A percentile compares a stretch with the other conserved stretches of the same genome.
Evolutionary conservation across 2,329 filamentous ascomycete species (phyloP).

Genomic region (Colletotrichum navitas): DNA sequence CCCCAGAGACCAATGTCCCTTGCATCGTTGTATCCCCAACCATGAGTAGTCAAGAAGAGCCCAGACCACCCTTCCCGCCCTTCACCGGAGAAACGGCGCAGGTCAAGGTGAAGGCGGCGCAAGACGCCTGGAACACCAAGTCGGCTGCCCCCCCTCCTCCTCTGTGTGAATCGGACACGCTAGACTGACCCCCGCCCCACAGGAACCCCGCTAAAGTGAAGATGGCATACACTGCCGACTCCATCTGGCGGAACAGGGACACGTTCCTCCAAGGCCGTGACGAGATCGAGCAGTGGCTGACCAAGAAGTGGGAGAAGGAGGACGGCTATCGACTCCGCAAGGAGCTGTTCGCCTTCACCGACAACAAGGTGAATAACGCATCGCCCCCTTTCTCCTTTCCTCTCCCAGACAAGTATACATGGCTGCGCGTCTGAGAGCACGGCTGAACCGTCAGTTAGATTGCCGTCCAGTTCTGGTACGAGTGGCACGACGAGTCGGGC

Average conservation of each 20-base stretch:
- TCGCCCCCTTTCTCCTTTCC: background rate
- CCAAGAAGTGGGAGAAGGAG: constrained; percentile 81
- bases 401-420: background rate
- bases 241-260: constrained; percentile 84
- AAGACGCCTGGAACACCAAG: constrained; percentile 86
- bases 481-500: constrained; percentile 76
- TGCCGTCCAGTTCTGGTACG: constrained; percentile 93
- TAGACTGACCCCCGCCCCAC: constrained; percentile 6
- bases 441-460: constrained; percentile 59
- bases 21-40: background rate
- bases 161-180: background rate
- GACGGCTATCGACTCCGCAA: constrained; percentile 81
- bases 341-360: constrained; percentile 83
- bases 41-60: constrained; percentile 35
- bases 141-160: constrained; percentile 52
- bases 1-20: no score
- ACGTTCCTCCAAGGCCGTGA: constrained; percentile 77
- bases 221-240: constrained; percentile 79
- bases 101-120: constrained; percentile 85
- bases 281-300: constrained; percentile 76
- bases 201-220: constrained; percentile 76
- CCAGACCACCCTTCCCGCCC: constrained; percentile 70
- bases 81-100: constrained; percentile 79
- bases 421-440: background rate
- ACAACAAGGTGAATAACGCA: constrained; percentile 65